Evolutionary conservation across 495 filamentous ascomycete species (phyloP), one percentile per base, ranked within the genome.

Genomic region (Delitschia confertaspora): DNA sequence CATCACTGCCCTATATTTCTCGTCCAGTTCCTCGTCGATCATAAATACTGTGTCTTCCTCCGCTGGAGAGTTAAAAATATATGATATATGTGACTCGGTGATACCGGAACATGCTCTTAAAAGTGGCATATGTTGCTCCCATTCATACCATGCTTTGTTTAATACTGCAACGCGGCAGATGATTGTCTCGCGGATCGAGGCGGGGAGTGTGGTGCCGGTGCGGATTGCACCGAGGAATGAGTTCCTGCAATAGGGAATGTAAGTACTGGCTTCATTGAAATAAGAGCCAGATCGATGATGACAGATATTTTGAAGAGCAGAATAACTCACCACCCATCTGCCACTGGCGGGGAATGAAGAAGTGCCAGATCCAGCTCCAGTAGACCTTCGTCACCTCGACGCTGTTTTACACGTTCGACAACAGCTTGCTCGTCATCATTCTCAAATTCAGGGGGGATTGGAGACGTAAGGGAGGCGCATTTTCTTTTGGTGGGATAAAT

Each of bases 61-160:
- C 3, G 42, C 19, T 2, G 40, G 44, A 3, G 50, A 35, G n/a
- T 24, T 20, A 14, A 38, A 11, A 16, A 53, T 30, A 22, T 30
- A 9, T 6, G 19, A 6, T 8, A 82, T 47, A 0, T 65, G 74
- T n/a, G 65, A 68, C 18, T 69, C 61, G 11, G 55, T 64, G 3
- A 80, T 62, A 2, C 79, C 70, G 0, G 59, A 68, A 14, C 59
- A 48, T 3, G 45, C 29, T 3, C n/a, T 24, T 3, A 55, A 38
- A 10, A 65, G 30, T 4, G 56, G 52, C 0, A 51, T 50, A 30
- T 65, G 62, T 10, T 52, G 51, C 1, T 50, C 56, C 60, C 61
- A 65, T 44, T 65, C 62, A 33, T 53, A 64, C 32, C 48, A 54
- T 14, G 62, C 62, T 4, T 48, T 33, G 39, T 62, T 65, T 17